Evolutionary conservation across 108 stramenopile species (phyloP).

Genomic region (Skeletonema potamos): DNA sequence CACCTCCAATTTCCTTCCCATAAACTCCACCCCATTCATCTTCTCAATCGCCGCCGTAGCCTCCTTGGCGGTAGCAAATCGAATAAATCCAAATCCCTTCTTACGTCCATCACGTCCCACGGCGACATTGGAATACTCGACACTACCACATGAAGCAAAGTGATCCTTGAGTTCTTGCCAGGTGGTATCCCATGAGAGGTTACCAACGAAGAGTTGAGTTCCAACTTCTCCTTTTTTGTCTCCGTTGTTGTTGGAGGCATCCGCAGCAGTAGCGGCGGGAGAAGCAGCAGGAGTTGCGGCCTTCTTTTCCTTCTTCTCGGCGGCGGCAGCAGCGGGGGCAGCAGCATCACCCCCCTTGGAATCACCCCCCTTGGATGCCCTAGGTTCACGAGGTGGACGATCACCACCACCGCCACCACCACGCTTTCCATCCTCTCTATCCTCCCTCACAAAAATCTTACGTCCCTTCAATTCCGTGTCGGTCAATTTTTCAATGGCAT

Average conservation of each 20-base stretch:
- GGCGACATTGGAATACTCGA: slow-evolving; percentile 78
- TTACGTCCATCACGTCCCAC: slow-evolving; percentile 60
- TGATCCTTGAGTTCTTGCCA: slow-evolving; percentile 92
- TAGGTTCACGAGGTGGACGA: background rate
- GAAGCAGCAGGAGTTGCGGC: background rate
- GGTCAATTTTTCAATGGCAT: slow-evolving; percentile 73
- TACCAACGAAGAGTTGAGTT: slow-evolving; percentile 81
- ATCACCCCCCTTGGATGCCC: slow-evolving; percentile 6
- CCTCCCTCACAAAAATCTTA: slow-evolving; percentile 63
- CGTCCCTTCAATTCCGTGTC: slow-evolving; percentile 69
- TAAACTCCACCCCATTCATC: slow-evolving; percentile 81
- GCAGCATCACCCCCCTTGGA: slow-evolving; percentile 12
- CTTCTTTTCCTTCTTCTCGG: background rate
- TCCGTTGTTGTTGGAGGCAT: background rate
- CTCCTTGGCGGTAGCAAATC: slow-evolving; percentile 75
- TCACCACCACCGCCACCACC: slow-evolving; percentile 46
- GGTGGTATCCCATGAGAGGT: slow-evolving; percentile 74
- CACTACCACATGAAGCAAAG: slow-evolving; percentile 72
- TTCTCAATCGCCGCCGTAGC: slow-evolving; percentile 80
- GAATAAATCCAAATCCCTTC: slow-evolving; percentile 90
- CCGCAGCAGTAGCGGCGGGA: background rate
- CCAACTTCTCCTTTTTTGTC: no score
- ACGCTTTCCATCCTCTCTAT: slow-evolving; percentile 33
- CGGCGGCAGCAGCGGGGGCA: background rate
- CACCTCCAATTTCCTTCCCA: slow-evolving; percentile 77